Evolutionary conservation across 2,329 filamentous ascomycete genomes (phyloP).

Genomic region (Cladosporium colombiae): DNA sequence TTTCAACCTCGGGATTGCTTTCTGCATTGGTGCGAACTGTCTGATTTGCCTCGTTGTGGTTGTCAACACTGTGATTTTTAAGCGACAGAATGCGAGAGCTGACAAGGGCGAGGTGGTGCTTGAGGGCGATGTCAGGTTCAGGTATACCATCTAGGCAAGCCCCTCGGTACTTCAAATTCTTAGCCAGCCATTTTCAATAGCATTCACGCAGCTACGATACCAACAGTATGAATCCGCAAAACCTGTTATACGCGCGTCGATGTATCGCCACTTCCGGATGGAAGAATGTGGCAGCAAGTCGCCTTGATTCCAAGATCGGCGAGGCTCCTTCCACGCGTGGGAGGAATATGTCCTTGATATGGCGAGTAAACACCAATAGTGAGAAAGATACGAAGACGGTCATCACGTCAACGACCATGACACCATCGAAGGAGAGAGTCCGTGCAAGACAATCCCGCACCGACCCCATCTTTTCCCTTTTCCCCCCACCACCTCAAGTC

Average conservation of each 20-base stretch:
- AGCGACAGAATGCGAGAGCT: conserved; percentile 49
- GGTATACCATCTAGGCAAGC: conserved; percentile 6
- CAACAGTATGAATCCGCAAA: neutral
- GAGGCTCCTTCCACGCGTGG: neutral
- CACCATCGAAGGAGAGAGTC: neutral
- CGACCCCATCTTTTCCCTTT: neutral
- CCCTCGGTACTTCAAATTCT: neutral
- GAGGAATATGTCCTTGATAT: no score
- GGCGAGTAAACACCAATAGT: neutral
- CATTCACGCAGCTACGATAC: neutral
- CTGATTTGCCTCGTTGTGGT: conserved; percentile 45
- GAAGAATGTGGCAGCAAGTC: neutral
- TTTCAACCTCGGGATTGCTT: conserved; percentile 51
- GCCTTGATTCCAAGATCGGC: neutral
- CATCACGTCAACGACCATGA: neutral
- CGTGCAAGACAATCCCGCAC: neutral
- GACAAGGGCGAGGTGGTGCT: conserved; percentile 42
- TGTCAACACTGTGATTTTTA: conserved; percentile 44
- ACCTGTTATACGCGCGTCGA: neutral
- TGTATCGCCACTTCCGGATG: neutral
- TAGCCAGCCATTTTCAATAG: neutral
- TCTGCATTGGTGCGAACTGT: conserved; percentile 47
- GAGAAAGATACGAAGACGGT: neutral
- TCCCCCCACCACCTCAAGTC: neutral
- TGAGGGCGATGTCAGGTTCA: conserved; percentile 13